Evolutionary conservation across 768 basidiomycete species (phyloP).

Genomic region (Xanthoconium stramineum): DNA sequence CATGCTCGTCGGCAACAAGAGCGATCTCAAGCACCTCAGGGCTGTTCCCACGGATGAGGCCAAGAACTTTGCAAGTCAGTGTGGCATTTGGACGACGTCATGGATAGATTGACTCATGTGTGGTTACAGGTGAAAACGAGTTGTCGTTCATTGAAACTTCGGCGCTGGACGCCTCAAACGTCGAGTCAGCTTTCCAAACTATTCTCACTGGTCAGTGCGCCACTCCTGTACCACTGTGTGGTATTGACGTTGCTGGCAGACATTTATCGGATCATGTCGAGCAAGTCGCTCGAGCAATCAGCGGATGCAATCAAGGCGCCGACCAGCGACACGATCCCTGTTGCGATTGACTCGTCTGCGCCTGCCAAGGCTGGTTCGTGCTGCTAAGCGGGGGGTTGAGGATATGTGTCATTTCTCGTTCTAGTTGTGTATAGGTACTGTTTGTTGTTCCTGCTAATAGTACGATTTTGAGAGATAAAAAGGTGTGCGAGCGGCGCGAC

Average conservation of each 20-base stretch:
- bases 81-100: conserved; percentile 23
- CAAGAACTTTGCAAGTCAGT: conserved; percentile 78
- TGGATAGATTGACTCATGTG: conserved; percentile 2
- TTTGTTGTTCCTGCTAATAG: conserved; percentile 28
- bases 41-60: conserved; percentile 98
- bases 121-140: conserved; percentile 73
- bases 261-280: conserved; percentile 96
- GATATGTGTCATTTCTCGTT: conserved; percentile 7
- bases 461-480: conserved; percentile 24
- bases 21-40: conserved; percentile 95
- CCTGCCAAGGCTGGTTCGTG: conserved; percentile 56
- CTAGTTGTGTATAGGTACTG: conserved; percentile 24
- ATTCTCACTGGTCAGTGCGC: conserved; percentile 77
- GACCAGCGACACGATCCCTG: conserved; percentile 79
- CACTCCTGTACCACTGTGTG: not conserved
- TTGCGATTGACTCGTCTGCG: conserved; percentile 63
- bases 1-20: conserved; percentile 98
- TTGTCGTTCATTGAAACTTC: conserved; percentile 98
- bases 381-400: conserved; percentile 41
- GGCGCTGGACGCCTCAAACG: conserved; percentile 98
- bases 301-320: conserved; percentile 75
- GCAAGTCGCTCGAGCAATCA: conserved; percentile 88
- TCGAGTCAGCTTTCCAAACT: conserved; percentile 95
- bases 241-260: conserved; percentile 45
- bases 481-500: conserved; percentile 78